Evolutionary conservation across 169 alveolate species (phyloP), one percentile per base, ranked within the genome.

Genomic region (Theileria equi): DNA sequence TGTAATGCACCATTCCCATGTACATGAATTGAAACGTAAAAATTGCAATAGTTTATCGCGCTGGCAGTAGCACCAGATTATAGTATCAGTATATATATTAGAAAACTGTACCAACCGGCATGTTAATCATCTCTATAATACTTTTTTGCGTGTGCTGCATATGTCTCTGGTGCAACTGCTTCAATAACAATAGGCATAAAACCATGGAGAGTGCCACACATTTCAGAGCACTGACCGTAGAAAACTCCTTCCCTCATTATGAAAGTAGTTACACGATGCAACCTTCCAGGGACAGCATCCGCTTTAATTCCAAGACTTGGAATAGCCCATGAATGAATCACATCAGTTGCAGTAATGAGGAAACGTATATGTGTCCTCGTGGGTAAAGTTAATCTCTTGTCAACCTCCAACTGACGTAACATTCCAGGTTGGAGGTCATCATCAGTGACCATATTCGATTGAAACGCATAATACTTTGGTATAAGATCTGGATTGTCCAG

Each of bases 161-260:
- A 92, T 23, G 94, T 90, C 80, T 90, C 95, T 3, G 90, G 93
- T 28, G 92, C 64, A 13, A 88, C 94, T 0, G 93, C 96, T 78
- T 92, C 97, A 3, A 92, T 84, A 25, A 92, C 97, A 35, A 92
- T 92, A 35, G 97, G 97, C 97, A 92, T 92, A 57, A 90, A 92
- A 47, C 95, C 97, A 47, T 92, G 97, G 34, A 92, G 87, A 1
- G 95, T 91, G 5, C 97, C 97, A 66, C 97, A 92, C 80, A 90
- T 90, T 79, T 92, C 97, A 25, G 93, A 84, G 72, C 93, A 89
- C 66, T 91, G 96, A 29, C 97, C 97, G 70, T 92, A 92, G 88
- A 89, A 92, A 32, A 92, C 97, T 13, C 97, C 97, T 68, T 92
- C 97, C 19, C 97, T 74, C 85, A 88, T 90, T 43, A 92, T 92